phyloP scores from a whole-genome alignment of 306 rosid genomes.

The Vigna radiata region DNA sequence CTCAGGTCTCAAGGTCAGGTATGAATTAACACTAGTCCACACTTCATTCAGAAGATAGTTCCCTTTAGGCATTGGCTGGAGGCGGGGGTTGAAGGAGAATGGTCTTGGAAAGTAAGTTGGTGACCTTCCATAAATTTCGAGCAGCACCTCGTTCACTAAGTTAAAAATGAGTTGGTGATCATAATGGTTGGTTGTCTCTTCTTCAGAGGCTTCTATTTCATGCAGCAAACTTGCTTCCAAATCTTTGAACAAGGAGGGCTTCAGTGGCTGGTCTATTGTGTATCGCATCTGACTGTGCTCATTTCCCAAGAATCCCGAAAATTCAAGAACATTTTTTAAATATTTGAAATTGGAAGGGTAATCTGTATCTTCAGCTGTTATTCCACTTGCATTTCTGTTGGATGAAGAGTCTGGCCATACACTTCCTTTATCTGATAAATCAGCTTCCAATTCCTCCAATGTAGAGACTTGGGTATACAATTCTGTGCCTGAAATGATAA shows the following conservation, averaged over 20 bases:
- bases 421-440: constrained; percentile 35
- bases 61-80: constrained; percentile 64
- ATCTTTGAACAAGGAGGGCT: constrained; percentile 57
- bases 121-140: constrained; percentile 62
- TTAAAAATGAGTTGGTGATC: constrained; percentile 72
- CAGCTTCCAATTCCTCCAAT: constrained; percentile 40
- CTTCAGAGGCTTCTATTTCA: constrained; percentile 50
- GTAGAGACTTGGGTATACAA: constrained; percentile 22
- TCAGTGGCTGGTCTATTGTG: constrained; percentile 63
- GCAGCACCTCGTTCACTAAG: constrained; percentile 68
- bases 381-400: constrained; percentile 22
- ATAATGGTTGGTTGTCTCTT: constrained; percentile 36
- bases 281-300: constrained; percentile 54
- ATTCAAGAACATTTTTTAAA: constrained; percentile 65
- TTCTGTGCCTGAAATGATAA: constrained; percentile 49
- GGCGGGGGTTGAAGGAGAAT: constrained; percentile 53
- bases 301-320: constrained; percentile 61
- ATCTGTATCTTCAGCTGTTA: constrained; percentile 37
- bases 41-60: constrained; percentile 62
- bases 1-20: constrained; percentile 74
- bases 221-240: constrained; percentile 49
- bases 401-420: constrained; percentile 19
- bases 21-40: constrained; percentile 52
- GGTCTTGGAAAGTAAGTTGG: constrained; percentile 67
- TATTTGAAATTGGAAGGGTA: constrained; percentile 60